phyloP scores from a whole-genome alignment of 2,329 filamentous ascomycete species.

The Mariannaea elegans region DNA sequence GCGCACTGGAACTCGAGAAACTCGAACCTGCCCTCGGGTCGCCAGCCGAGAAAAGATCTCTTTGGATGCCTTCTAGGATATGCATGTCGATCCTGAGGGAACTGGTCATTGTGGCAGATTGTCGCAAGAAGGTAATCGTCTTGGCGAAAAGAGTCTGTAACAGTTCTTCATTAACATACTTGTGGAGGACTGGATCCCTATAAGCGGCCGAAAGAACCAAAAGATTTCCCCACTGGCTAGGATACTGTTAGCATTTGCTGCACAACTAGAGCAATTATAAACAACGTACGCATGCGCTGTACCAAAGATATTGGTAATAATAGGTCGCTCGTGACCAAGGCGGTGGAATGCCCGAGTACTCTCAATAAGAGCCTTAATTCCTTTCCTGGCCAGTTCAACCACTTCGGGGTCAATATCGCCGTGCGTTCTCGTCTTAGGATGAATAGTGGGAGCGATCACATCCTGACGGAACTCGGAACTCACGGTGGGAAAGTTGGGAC shows the following conservation, averaged over 20 bases:
- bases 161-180: conserved; percentile 63
- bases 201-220: conserved; percentile 87
- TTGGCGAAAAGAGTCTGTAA: conserved; percentile 71
- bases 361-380: conserved; percentile 78
- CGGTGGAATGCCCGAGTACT: conserved; percentile 85
- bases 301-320: conserved; percentile 96
- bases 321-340: conserved; percentile 70
- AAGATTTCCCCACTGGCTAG: conserved; percentile 95
- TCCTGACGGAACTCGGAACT: conserved; percentile 48
- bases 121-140: conserved; percentile 79
- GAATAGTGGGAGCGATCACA: conserved; percentile 49
- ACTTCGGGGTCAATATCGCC: conserved; percentile 56
- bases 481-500: conserved; percentile 44
- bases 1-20: conserved; percentile 52
- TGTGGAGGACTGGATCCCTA: conserved; percentile 68
- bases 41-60: conserved; percentile 51
- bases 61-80: conserved; percentile 70
- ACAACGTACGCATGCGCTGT: conserved; percentile 90
- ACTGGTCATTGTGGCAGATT: conserved; percentile 77
- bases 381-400: conserved; percentile 65
- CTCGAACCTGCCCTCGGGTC: conserved; percentile 48
- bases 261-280: no score
- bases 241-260: conserved; percentile 20
- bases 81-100: conserved; percentile 77
- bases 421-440: conserved; percentile 47